These are phyloP conservation scores for Lentinus brumalis DNA, from an alignment of 768 basidiomycete genomes.

Conservation along the genomic window DNA sequence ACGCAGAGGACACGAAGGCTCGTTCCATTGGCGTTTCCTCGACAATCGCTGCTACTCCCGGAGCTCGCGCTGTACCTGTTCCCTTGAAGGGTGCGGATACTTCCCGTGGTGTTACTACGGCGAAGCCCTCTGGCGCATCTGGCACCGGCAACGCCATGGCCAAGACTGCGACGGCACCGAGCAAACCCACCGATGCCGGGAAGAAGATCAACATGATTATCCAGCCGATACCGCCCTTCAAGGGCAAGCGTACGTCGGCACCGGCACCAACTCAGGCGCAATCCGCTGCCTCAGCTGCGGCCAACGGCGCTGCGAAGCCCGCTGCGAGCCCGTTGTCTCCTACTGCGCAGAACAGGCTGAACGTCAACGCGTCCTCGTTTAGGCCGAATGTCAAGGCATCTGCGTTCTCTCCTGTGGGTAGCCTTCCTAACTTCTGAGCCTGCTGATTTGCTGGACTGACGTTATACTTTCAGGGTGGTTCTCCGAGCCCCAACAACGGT, in stretches of 20 bases:
- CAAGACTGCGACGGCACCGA: conserved; percentile 22
- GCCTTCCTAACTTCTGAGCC: background rate
- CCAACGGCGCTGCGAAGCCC: conserved; percentile 25
- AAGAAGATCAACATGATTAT: conserved; percentile 72
- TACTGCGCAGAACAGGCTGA: conserved; percentile 64
- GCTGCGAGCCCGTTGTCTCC: conserved; percentile 51
- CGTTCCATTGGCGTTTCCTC: conserved; percentile 56
- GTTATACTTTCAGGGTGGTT: conserved; percentile 28
- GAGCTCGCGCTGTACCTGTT: conserved; percentile 29
- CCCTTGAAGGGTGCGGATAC: conserved; percentile 27
- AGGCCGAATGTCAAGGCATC: conserved; percentile 76
- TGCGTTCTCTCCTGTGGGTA: conserved; percentile 59
- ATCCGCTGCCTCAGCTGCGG: conserved; percentile 29
- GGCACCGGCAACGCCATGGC: conserved; percentile 8
- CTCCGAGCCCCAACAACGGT: conserved; percentile 31
- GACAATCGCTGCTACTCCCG: conserved; percentile 47
- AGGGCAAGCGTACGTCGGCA: conserved; percentile 52
- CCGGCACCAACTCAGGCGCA: conserved; percentile 36
- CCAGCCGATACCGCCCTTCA: conserved; percentile 90
- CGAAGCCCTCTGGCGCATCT: conserved; percentile 18
- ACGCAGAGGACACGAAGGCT: conserved; percentile 66
- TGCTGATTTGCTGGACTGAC: conserved; percentile 33
- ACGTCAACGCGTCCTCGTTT: conserved; percentile 90
- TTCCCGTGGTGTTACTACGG: conserved; percentile 4
- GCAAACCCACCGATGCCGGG: conserved; percentile 16